Conservation (phyloP, 2,329 filamentous ascomycete genomes). For the Oidium heveae region DNA sequence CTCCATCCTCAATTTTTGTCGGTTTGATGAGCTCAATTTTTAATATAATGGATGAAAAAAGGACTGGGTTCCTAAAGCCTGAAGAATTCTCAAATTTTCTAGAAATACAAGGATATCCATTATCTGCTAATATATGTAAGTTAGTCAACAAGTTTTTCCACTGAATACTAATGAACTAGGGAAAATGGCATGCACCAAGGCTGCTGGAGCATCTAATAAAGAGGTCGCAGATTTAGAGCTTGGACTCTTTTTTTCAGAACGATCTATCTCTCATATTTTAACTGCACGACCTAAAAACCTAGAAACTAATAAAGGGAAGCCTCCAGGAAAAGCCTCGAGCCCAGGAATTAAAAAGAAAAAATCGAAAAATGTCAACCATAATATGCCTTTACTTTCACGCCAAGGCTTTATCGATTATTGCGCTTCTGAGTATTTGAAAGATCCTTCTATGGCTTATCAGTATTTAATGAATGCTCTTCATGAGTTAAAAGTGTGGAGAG, state of each 20-base stretch:
- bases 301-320: neutral
- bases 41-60: neutral
- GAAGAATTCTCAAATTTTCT: slow-evolving; percentile 2
- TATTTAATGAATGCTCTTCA: slow-evolving; percentile 1
- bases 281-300: neutral
- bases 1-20: slow-evolving; percentile 1
- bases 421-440: neutral
- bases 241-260: neutral
- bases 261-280: neutral
- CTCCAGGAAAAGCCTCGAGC: neutral
- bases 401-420: slow-evolving; percentile 1
- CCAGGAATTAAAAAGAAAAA: neutral
- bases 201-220: neutral
- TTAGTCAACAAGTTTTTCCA: neutral
- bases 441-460: neutral
- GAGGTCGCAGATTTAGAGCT: neutral
- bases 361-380: neutral
- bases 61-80: slow-evolving; percentile 1
- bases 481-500: neutral
- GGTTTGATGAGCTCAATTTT: slow-evolving; percentile 2
- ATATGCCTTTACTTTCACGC: slow-evolving; percentile 1
- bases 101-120: slow-evolving; percentile 2
- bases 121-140: slow-evolving; percentile 2
- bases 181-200: neutral
- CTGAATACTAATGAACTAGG: neutral